Conservation (phyloP, 768 basidiomycete genomes). For the Kwoniella mangroviensis region DNA sequence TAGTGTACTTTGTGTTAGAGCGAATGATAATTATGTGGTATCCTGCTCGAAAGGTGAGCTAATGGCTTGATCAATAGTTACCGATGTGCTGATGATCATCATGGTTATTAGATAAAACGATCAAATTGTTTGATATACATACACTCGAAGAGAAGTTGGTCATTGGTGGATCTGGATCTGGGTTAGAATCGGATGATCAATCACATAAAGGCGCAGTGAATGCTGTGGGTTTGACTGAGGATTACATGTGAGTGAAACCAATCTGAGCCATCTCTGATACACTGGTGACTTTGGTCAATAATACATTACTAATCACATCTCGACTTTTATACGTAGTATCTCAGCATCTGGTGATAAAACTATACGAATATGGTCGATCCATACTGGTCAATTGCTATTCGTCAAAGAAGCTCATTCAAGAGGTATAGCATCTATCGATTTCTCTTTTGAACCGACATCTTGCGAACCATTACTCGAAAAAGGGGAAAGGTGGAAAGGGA, state of each 20-base stretch:
- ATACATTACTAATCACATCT: too few relatives aligned
- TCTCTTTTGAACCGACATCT: constrained; percentile 17
- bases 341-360: constrained; percentile 54
- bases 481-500: constrained; percentile 33
- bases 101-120: constrained; percentile 47
- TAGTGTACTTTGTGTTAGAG: constrained; percentile 52
- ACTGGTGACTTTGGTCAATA: too few relatives aligned
- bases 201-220: constrained; percentile 48
- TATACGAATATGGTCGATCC: constrained; percentile 48
- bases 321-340: constrained; percentile 28
- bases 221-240: constrained; percentile 47
- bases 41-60: constrained; percentile 54
- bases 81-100: constrained; percentile 7
- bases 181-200: constrained; percentile 17
- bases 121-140: constrained; percentile 48
- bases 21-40: constrained; percentile 50
- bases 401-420: constrained; percentile 43
- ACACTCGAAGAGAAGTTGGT: constrained; percentile 44
- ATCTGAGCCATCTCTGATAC: too few relatives aligned
- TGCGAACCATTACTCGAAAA: background rate
- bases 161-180: constrained; percentile 31
- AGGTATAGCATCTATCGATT: constrained; percentile 54
- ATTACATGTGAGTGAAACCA: constrained; percentile 49
- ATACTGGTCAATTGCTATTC: constrained; percentile 42
- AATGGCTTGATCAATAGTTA: background rate